Evolutionary conservation across 2,329 filamentous ascomycete species (phyloP).

Genomic region (Penicillium brasilianum): DNA sequence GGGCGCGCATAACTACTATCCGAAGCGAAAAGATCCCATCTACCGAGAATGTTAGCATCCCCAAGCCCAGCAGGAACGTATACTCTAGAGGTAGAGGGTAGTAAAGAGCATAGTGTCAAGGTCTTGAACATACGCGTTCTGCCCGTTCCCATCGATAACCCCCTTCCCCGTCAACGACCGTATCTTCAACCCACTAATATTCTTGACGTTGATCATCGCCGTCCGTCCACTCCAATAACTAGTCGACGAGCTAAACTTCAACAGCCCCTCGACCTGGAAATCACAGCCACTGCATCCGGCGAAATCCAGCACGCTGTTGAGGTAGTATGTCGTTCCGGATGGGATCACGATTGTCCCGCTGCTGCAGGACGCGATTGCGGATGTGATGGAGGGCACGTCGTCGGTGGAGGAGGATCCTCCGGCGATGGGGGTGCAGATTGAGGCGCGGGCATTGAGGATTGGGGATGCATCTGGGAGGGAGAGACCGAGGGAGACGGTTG

Average conservation of each 20-base stretch:
- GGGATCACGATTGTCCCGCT: slow-evolving; percentile 55
- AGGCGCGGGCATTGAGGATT: slow-evolving; percentile 26
- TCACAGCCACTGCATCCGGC: slow-evolving; percentile 51
- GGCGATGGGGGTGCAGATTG: slow-evolving; percentile 41
- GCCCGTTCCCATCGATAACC: slow-evolving; percentile 55
- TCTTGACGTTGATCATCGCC: slow-evolving; percentile 48
- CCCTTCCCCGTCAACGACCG: slow-evolving; percentile 48
- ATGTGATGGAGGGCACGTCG: slow-evolving; percentile 52
- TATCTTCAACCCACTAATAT: slow-evolving; percentile 48
- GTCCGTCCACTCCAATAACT: slow-evolving; percentile 50
- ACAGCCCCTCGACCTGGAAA: slow-evolving; percentile 53
- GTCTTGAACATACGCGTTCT: slow-evolving; percentile 38
- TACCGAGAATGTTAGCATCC: neutral
- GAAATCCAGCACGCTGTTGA: slow-evolving; percentile 52
- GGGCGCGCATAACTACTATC: slow-evolving; percentile 48
- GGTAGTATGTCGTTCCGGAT: slow-evolving; percentile 47
- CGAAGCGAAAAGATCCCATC: slow-evolving; percentile 48
- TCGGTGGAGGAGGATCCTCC: slow-evolving; percentile 42
- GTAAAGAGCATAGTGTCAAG: neutral
- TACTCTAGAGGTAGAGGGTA: no score
- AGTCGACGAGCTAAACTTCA: slow-evolving; percentile 48
- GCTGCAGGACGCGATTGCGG: slow-evolving; percentile 50
- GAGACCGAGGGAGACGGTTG: slow-evolving; percentile 9
- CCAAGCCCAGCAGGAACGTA: no score
- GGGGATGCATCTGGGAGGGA: slow-evolving; percentile 9